Evolutionary conservation across 163 green algal species (phyloP), one percentile per base, ranked within the genome.

Genomic region (Chlorella variabilis): DNA sequence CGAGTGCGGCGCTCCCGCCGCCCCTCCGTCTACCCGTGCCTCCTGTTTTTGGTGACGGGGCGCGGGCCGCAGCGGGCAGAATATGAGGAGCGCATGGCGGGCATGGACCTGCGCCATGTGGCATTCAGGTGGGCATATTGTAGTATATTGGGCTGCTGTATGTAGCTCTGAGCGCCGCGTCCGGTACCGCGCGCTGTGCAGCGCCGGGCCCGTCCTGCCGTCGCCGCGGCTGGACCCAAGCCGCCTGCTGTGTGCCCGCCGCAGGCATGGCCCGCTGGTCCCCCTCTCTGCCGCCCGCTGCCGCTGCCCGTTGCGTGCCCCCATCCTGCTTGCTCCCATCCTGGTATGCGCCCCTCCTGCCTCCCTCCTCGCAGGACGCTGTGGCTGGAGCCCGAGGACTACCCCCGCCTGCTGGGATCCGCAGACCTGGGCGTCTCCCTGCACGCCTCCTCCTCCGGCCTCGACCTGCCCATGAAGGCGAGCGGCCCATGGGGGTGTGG

Each of bases 401-500:
- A 99, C 88, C 95, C 96, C 8, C 34, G 87, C 31, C 87, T 99
- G 76, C 87, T 98, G 77, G 95, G 94, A 15, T 90, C 70, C 34
- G 92, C 94, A 0, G 96, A 99, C 80, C 42, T 99, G 29, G 97
- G 97, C n/a, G 91, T 99, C n/a, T 96, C 75, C 42, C 87, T 99
- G 73, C 97, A 99, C 84, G 92, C 91, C 3, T 98, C 94, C 9
- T 97, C 90, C 17, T 97, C 91, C 3, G 96, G 95, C 25, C 82
- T 99, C 25, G 97, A 99, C 85, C 91, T 99, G 58, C 97, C 97
- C 2, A 99, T 99, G 97, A 99, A 99, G 89, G 95, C 45, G 62
- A 31, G 27, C 18, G 62, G 45, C 11, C 45, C 11, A 23, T 11
- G 62, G 29, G 29, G 13, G 9, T 39, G 62, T 70, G 31, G n/a